Percentiles rank a stretch among this genome's conserved stretches.
Evolutionary conservation across 2,329 filamentous ascomycete species (phyloP).

Genomic region (Verticillium klebahnii): DNA sequence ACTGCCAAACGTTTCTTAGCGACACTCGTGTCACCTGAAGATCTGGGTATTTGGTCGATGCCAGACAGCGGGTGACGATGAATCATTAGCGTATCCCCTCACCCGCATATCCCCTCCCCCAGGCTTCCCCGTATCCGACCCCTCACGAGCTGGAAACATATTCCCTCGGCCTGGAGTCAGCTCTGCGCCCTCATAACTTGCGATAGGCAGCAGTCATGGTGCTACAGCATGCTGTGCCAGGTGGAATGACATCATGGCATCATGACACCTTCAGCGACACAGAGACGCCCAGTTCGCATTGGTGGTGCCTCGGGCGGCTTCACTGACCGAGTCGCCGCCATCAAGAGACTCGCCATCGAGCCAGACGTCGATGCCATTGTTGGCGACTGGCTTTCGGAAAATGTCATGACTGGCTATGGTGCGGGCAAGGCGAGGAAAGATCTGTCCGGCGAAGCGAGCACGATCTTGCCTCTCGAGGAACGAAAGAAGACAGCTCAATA

Average conservation of each 20-base stretch:
- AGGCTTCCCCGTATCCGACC: background rate
- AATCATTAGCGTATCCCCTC: background rate
- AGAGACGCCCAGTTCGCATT: constrained; percentile 32
- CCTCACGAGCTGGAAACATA: background rate
- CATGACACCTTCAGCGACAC: background rate
- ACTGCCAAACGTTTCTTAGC: too few species aligned
- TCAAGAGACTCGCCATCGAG: constrained; percentile 31
- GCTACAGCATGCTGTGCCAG: background rate
- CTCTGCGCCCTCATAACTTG: background rate
- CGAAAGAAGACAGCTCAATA: constrained; percentile 16
- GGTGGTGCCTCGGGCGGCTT: constrained; percentile 37
- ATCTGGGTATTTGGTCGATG: background rate
- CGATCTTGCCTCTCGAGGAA: constrained; percentile 9
- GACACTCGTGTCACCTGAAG: too few species aligned
- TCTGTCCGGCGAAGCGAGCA: constrained; percentile 10
- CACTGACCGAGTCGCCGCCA: constrained; percentile 35
- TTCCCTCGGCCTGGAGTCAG: too few species aligned
- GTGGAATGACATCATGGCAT: background rate
- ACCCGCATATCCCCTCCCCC: background rate
- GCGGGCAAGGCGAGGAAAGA: constrained; percentile 19
- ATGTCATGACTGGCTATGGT: constrained; percentile 25
- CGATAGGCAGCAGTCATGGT: background rate
- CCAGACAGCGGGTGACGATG: background rate
- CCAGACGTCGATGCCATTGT: constrained; percentile 25
- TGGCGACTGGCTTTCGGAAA: constrained; percentile 25